Base-by-base conservation (phyloP, 179 eudicot species). In the Camellia oleifera region DNA sequence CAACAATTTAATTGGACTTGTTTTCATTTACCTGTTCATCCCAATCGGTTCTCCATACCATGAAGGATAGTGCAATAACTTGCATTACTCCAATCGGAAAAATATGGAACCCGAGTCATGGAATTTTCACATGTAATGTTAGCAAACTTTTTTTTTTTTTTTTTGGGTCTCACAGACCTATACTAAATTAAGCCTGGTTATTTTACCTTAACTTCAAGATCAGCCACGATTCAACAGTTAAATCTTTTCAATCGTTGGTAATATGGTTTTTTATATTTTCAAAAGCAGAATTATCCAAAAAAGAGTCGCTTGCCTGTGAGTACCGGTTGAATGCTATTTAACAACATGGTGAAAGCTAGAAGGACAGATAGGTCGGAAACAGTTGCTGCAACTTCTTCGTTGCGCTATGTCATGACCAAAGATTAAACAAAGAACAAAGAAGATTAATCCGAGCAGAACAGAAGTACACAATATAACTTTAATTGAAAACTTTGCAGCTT, bases 31-130 rank as follows among this genome's bases (percentile, higher is more conserved):
- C 91, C 85, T 88, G 87, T 17, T 79, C 74, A 60, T 88, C 85
- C 91, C 91, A 88, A 42, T 88, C 61, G 15, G 91, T 88, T 79
- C 68, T 84, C 86, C 87, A 88, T 7, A 70, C 76, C 80, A 88
- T 61, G 72, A 44, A 26, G 67, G 65, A 8, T 3, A 87, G 81
- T 48, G 77, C 65, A 76, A 81, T 1, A 20, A 80, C n/a, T n/a
- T n/a, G n/a, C n/a, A n/a, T n/a, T n/a, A n/a, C n/a, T n/a, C n/a
- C n/a, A n/a, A n/a, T n/a, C n/a, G n/a, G 13, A 15, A 62, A 50
- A 5, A 57, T 1, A 78, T 42, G 67, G 2, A 26, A 32, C 32
- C 32, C 32, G 72, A 45, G 18, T 12, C 9, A 67, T 2, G 11
- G 2, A 13, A 5, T 68, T 66, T 14, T 68, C 72, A 68, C 10